Base-by-base conservation (phyloP, 495 filamentous ascomycete genomes). In the Tuber microsphaerosporum region DNA sequence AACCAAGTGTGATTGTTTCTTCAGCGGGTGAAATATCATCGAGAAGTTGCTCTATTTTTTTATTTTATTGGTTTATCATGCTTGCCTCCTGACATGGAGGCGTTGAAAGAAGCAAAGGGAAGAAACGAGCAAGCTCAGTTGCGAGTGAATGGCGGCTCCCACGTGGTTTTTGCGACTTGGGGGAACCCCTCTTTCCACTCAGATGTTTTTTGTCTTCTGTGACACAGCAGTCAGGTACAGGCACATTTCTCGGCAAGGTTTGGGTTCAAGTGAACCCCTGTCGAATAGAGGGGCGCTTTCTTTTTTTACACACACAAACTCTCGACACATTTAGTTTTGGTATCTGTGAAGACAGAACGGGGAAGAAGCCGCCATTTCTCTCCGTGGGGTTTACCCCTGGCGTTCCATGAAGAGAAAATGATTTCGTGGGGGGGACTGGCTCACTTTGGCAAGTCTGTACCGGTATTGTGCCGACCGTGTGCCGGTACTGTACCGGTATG, bases 21-120 rank as follows among this genome's bases (percentile, higher is more conserved):
- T 26, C 51, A 31, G 10, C 1, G 10, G 51, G 51, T 61, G 51
- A 61, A 31, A 31, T 12, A 22, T 56, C 7, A 8, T 4, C 10
- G 20, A 22, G 5, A 22, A 8, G 46, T 26, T 56, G 22, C 12
- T 56, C 14, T 51, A 0, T 51, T 51, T n/a, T 2, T 22, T 48
- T 51, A 22, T 20, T 26, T 56, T 22, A 6, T n/a, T 56, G 48
- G 9, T 2, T 26, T 56, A 5, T 56, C n/a, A n/a, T n/a, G n/a
- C n/a, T 56, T 10, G 26, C 51, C 51, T 31, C n/a, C 51, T 61
- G 51, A 16, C 26, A 61, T 26, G 51, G 26, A n/a, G 51, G n/a
- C n/a, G n/a, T 61, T 61, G 51, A 61, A 61, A 61, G n/a, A 61
- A 61, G 51, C 51, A 61, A 26, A 26, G n/a, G 51, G 51, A 20